Evolutionary conservation across 768 basidiomycete species (phyloP).

Genomic region (Suillus lakei): DNA sequence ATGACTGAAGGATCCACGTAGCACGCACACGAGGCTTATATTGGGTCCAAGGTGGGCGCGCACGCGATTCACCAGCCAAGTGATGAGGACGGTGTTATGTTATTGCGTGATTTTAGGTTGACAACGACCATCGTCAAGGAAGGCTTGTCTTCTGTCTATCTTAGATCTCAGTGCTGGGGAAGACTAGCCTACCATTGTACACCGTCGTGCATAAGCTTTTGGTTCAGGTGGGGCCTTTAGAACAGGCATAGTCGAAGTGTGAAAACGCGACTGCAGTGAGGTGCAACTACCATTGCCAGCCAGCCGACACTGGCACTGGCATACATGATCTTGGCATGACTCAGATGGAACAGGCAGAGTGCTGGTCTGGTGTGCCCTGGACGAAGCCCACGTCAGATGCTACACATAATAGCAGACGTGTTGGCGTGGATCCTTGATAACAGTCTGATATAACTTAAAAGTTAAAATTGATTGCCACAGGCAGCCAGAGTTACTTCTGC

Average conservation of each 20-base stretch:
- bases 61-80: constrained; percentile 4
- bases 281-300: background rate
- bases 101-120: constrained; percentile 40
- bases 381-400: background rate
- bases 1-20: background rate
- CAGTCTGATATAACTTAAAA: background rate
- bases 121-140: constrained; percentile 12
- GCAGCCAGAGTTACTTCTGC: too few relatives aligned
- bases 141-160: background rate
- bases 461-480: too few relatives aligned
- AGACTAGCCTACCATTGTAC: background rate
- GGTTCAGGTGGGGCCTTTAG: background rate
- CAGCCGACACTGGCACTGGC: background rate
- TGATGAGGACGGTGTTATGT: constrained; percentile 21
- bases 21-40: constrained; percentile 1
- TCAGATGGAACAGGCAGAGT: background rate
- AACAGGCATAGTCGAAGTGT: background rate
- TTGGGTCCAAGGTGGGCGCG: background rate
- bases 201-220: constrained; percentile 1
- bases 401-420: constrained; percentile 1
- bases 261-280: background rate
- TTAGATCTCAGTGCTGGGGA: background rate
- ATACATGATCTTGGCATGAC: background rate
- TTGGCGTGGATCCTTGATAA: background rate
- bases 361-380: background rate